Evolutionary conservation across 805 yeast species (phyloP), one percentile per base, ranked within the genome.

Genomic region (Torulaspora microellipsoides): DNA sequence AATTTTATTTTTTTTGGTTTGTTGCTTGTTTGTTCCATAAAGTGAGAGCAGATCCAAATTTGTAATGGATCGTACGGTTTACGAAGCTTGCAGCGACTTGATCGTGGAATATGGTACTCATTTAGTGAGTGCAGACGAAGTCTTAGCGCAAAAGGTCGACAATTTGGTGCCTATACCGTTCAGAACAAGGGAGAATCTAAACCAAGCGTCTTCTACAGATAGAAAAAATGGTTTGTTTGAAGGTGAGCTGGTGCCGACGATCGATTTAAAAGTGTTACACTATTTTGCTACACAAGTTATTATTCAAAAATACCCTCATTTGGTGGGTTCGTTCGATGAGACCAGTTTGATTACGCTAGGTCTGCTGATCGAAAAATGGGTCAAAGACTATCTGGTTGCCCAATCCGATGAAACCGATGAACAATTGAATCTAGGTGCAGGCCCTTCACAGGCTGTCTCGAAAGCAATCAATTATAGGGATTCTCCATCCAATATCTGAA

Each of bases 341-440:
- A 58, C 68, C 7, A 61, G 69, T 13, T 43, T 70, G 44, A 46
- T 70, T 14, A 55, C 67, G 0, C n/a, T 68, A 25, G 71, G 72
- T 0, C 47, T 62, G 17, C 38, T 69, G 8, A 53, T 69, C 14
- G 73, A 69, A 29, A 51, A 64, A 36, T 68, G 71, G 72, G 52
- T 66, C 2, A 59, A 58, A 12, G 68, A 66, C 34, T 60, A 50
- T 34, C 34, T 62, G 29, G 44, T 40, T 11, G 36, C 44, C 14
- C 29, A 36, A 28, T 31, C 17, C 12, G 45, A 43, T 2, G 47
- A 44, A 3, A 36, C 36, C 10, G 52, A 33, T 9, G 27, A 32
- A 17, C 37, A 27, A 9, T 29, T 31, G 33, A 29, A 39, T 23
- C 30, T 52, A 30, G 47, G 51, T 2, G 28, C 36, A 17, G 60